Percentiles rank a stretch among this genome's conserved stretches.
phyloP scores from a whole-genome alignment of 257 asterid genomes.

The Solanum corneliomulleri region DNA sequence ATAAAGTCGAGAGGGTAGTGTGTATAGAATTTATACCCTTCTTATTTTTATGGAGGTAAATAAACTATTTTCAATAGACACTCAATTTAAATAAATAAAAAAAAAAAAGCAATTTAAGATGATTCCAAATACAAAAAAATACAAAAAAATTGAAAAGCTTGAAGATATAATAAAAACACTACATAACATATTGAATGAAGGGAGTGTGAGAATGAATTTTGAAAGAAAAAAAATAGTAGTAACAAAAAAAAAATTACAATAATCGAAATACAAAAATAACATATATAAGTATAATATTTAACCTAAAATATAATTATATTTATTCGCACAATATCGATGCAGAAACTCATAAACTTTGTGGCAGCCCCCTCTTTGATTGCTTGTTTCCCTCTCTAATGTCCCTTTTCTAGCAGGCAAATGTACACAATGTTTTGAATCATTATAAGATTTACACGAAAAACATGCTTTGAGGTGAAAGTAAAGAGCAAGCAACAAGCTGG shows the following conservation, averaged over 20 bases:
- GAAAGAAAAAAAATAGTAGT: not conserved
- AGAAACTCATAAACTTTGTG: not conserved
- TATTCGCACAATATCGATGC: not conserved
- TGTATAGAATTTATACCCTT: no score
- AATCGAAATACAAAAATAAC: not conserved
- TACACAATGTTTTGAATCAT: not conserved
- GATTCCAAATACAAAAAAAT: no score
- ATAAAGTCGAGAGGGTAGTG: not conserved
- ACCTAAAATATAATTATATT: not conserved
- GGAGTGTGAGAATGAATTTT: not conserved
- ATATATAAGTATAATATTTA: no score
- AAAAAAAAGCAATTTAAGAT: not conserved
- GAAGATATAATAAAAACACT: not conserved
- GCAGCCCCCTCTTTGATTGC: not conserved
- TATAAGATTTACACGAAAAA: not conserved
- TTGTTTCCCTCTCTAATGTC: not conserved
- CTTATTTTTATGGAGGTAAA: not conserved
- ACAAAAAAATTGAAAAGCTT: rapidly evolving
- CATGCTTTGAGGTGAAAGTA: slow-evolving; percentile 6
- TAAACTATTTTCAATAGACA: no score
- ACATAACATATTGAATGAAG: not conserved
- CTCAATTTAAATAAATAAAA: no score
- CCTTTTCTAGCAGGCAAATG: not conserved
- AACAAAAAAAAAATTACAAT: not conserved
- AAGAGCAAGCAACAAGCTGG: not conserved